Evolutionary conservation across 1,284 basidiomycete species (phyloP), one percentile per base, ranked within the genome.

Genomic region (Abortiporus biennis): DNA sequence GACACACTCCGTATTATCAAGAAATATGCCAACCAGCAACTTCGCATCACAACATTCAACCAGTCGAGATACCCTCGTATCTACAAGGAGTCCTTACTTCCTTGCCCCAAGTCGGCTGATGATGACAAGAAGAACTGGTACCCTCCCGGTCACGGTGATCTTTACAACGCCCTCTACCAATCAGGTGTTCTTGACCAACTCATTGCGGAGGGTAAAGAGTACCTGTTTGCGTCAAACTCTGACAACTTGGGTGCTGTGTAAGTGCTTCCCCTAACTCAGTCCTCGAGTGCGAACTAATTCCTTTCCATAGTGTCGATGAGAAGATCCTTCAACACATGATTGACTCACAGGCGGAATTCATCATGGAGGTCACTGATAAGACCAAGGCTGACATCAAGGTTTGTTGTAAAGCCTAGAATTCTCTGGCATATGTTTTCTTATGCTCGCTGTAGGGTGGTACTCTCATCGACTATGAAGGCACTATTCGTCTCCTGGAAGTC

Each of bases 361-460:
- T 97, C 62, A 96, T 96, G 93, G 95, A 99, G 69, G 93, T 99
- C 51, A 99, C 96, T 3, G 94, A 99, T 77, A 99, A 99, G 83
- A 99, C 96, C 62, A 99, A 99, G 77, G 96, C 96, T 46, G 95
- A 99, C 65, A 86, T 99, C 71, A 99, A 99, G 75, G 58, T 73
- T 65, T 15, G 44, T 44, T 38, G 9, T 31, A 20, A 27, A 30
- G n/a, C 3, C 13, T 45, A 6, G 24, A 19, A 3, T 20, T 24
- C 9, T 6, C 11, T 35, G 33, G 16, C 33, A 35, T 35, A 9
- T 8, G 33, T 16, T 11, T 35, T 29, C 9, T 29, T 29, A 29
- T 9, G 9, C 17, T 19, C 33, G 11, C 17, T 23, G 25, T 40
- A 76, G 81, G 96, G 96, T 78, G 96, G 96, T 69, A 99, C 96